phyloP scores from a whole-genome alignment of 2,329 filamentous ascomycete genomes.

The Colletotrichum acutatum region DNA sequence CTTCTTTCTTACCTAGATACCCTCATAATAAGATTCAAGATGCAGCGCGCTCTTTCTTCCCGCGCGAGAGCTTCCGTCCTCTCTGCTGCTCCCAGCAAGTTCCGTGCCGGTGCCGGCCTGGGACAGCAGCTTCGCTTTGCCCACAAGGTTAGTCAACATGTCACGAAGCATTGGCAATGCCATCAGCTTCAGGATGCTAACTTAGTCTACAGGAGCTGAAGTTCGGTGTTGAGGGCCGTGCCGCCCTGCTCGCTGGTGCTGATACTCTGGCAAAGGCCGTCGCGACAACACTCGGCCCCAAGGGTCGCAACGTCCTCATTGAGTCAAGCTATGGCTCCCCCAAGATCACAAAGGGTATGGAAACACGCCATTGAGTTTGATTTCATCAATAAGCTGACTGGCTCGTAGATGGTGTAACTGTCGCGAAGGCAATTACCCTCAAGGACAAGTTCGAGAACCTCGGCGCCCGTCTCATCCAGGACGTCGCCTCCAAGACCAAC shows the following conservation, averaged over 20 bases:
- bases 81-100: slow-evolving; percentile 73
- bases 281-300: slow-evolving; percentile 94
- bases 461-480: slow-evolving; percentile 93
- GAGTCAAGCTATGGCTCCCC: slow-evolving; percentile 98
- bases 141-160: slow-evolving; percentile 79
- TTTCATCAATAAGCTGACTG: slow-evolving; percentile 37
- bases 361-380: neutral
- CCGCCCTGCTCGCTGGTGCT: slow-evolving; percentile 89
- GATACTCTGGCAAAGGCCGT: slow-evolving; percentile 97
- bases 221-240: slow-evolving; percentile 95
- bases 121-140: slow-evolving; percentile 95
- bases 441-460: slow-evolving; percentile 99
- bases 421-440: slow-evolving; percentile 88
- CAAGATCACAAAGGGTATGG: slow-evolving; percentile 98
- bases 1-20: slow-evolving; percentile 44
- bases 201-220: slow-evolving; percentile 81
- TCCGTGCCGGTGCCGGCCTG: slow-evolving; percentile 72
- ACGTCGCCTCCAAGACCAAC: slow-evolving; percentile 99
- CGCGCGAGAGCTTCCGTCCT: slow-evolving; percentile 83
- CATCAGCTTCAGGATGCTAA: slow-evolving; percentile 42
- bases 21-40: slow-evolving; percentile 60
- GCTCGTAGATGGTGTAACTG: slow-evolving; percentile 81
- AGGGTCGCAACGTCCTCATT: slow-evolving; percentile 98
- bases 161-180: slow-evolving; percentile 31
- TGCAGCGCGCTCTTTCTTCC: slow-evolving; percentile 95